Conservation (phyloP, 331 rosid species). For the Arachis monticola region DNA sequence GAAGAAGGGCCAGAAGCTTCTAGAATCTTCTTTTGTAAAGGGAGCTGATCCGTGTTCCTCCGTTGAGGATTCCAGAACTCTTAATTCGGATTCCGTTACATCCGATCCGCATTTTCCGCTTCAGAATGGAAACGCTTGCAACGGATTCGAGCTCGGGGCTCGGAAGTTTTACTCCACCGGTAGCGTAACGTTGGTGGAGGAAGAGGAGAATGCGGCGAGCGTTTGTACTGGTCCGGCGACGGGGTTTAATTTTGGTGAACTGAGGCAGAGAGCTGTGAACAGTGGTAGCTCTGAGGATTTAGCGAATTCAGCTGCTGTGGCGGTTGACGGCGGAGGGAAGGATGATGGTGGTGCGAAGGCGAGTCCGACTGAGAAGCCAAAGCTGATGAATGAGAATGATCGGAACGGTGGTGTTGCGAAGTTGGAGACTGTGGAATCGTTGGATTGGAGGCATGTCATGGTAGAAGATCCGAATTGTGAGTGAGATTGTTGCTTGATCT, state of each 20-base stretch:
- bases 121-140: conserved; percentile 35
- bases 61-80: conserved; percentile 31
- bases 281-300: conserved; percentile 55
- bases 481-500: conserved; percentile 39
- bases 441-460: conserved; percentile 94
- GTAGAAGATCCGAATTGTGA: conserved; percentile 90
- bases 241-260: conserved; percentile 64
- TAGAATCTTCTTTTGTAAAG: conserved; percentile 42
- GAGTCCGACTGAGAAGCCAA: conserved; percentile 54
- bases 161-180: conserved; percentile 40
- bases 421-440: conserved; percentile 63
- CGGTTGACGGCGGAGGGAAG: conserved; percentile 39
- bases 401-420: conserved; percentile 45
- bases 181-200: conserved; percentile 44
- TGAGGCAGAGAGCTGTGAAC: conserved; percentile 81
- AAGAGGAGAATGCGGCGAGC: conserved; percentile 48
- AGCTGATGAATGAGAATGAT: conserved; percentile 55
- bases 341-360: conserved; percentile 42
- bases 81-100: conserved; percentile 26
- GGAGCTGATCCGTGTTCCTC: conserved; percentile 43
- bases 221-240: conserved; percentile 43
- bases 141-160: conserved; percentile 53
- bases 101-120: conserved; percentile 31
- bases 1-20: conserved; percentile 44
- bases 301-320: conserved; percentile 51